These are phyloP conservation scores for Solanum medicagineum DNA, from an alignment of 257 asterid genomes.

Conservation along the genomic window DNA sequence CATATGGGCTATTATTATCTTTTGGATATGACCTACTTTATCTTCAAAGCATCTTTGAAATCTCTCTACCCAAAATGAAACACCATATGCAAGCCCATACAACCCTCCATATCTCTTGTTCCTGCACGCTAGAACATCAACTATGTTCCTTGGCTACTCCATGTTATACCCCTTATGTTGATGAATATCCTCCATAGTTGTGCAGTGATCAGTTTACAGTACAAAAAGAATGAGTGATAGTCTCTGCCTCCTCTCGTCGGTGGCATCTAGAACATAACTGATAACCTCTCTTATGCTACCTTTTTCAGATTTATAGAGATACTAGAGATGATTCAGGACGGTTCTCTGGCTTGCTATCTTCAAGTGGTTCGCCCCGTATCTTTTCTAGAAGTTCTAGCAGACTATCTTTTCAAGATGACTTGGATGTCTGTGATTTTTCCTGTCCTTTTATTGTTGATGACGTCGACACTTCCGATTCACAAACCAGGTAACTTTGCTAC, in stretches of 20 bases:
- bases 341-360: constrained; percentile 74
- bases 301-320: constrained; percentile 57
- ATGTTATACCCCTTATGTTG: background rate
- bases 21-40: background rate
- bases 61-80: background rate
- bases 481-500: constrained; percentile 38
- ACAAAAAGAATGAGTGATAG: background rate
- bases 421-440: constrained; percentile 70
- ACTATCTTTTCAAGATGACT: constrained; percentile 88
- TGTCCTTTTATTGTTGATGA: constrained; percentile 98
- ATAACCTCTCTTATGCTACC: background rate
- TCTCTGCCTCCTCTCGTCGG: background rate
- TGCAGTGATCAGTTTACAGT: background rate
- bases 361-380: constrained; percentile 86
- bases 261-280: background rate
- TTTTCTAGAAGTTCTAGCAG: constrained; percentile 95
- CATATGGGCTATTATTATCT: background rate
- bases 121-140: background rate
- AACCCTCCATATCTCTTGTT: background rate
- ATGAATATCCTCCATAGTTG: background rate
- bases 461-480: constrained; percentile 62
- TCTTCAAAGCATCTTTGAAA: background rate
- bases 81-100: background rate
- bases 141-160: background rate
- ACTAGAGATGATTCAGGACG: constrained; percentile 92